Evolutionary conservation across 139 green algal genomes (phyloP).

Genomic region (Helicosporidium sp.): DNA sequence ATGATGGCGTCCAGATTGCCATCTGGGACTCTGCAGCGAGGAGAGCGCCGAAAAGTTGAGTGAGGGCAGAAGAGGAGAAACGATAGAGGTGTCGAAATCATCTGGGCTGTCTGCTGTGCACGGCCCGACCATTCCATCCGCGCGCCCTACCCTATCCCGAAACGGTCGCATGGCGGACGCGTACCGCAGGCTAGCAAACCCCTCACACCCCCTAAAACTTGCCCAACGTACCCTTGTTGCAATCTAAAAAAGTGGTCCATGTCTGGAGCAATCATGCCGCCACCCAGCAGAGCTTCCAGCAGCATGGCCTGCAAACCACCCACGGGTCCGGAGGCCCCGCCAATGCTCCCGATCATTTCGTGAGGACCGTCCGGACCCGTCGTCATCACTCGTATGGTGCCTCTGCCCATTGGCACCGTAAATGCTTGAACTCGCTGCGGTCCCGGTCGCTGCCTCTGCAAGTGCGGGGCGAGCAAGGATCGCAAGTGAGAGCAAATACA

Average conservation of each 20-base stretch:
- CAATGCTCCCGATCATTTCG: not conserved
- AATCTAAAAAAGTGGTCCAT: too few species aligned
- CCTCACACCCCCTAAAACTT: not conserved
- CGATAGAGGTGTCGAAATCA: not conserved
- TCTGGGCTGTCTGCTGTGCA: not conserved
- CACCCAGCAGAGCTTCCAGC: not conserved
- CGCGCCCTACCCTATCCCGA: too few species aligned
- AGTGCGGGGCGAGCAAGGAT: not conserved
- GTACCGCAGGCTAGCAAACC: too few species aligned
- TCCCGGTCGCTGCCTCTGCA: not conserved
- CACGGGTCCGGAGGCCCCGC: not conserved
- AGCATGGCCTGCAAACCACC: not conserved
- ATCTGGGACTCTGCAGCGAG: constrained; percentile 2
- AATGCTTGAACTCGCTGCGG: not conserved
- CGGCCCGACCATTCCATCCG: too few species aligned
- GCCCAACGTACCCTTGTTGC: too few species aligned
- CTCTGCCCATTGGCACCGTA: too few species aligned
- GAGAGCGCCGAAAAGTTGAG: too few species aligned
- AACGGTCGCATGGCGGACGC: too few species aligned
- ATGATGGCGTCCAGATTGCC: constrained; percentile 15
- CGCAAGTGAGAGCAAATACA: not conserved
- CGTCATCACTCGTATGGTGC: not conserved
- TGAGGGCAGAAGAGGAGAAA: too few species aligned
- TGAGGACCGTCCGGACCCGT: not conserved
- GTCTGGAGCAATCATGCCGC: not conserved